Percentiles rank a stretch among this genome's conserved stretches.
These are phyloP conservation scores for Ilyonectria sp. DNA, from an alignment of 2,329 filamentous ascomycete genomes.

Conservation along the genomic window DNA sequence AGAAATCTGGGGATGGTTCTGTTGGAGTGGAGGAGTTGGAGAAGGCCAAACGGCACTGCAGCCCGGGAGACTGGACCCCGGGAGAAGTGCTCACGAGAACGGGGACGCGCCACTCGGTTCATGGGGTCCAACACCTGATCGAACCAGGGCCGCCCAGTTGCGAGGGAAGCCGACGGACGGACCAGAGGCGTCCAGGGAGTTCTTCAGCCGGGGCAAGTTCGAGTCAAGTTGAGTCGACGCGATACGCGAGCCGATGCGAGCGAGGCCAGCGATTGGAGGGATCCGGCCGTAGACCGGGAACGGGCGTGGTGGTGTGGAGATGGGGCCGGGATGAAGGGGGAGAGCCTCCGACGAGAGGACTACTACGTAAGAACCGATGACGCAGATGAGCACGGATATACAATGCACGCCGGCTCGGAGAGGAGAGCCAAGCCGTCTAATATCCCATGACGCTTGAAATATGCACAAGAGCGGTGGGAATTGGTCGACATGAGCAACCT, in stretches of 20 bases:
- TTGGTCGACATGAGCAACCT: neutral
- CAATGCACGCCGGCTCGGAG: neutral
- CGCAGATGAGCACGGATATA: constrained; percentile 16
- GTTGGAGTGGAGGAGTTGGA: constrained; percentile 32
- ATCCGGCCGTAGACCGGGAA: constrained; percentile 19
- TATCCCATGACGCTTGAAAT: neutral
- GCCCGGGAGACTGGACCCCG: neutral
- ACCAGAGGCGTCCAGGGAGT: neutral
- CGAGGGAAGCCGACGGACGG: constrained; percentile 14
- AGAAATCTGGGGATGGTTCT: constrained; percentile 44
- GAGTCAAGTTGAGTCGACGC: constrained; percentile 32
- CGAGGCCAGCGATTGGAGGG: constrained; percentile 41
- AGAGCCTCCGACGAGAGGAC: neutral
- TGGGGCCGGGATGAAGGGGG: neutral
- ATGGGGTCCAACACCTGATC: constrained; percentile 32
- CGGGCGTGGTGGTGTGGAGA: constrained; percentile 7
- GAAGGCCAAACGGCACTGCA: constrained; percentile 22
- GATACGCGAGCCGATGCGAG: constrained; percentile 50
- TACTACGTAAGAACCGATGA: constrained; percentile 20
- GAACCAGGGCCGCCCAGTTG: neutral
- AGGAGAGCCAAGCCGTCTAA: neutral
- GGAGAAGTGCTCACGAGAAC: constrained; percentile 14
- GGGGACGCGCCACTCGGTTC: constrained; percentile 32
- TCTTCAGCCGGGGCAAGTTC: neutral
- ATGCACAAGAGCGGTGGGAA: neutral